These are phyloP conservation scores for Berkeleyomyces rouxiae DNA, from an alignment of 2,329 filamentous ascomycete species.

Conservation along the genomic window DNA sequence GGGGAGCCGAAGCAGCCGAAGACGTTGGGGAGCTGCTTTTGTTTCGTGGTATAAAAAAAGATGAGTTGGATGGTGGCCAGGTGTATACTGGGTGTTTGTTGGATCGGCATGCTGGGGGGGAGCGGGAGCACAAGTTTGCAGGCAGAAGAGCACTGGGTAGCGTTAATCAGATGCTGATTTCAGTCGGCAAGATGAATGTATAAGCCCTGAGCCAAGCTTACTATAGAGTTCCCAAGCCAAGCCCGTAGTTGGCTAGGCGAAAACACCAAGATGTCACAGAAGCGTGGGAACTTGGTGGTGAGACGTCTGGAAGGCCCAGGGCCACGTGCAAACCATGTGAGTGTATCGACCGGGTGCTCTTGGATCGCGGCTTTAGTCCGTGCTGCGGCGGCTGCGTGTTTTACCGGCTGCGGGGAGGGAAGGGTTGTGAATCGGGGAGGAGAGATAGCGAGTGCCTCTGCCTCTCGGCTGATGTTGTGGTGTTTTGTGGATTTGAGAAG, in stretches of 20 bases:
- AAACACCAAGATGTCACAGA: slow-evolving; percentile 3
- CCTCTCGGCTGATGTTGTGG: not conserved
- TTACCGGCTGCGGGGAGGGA: not conserved
- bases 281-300: not conserved
- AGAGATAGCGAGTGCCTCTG: not conserved
- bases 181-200: not conserved
- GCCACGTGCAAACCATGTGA: not conserved
- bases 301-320: not conserved
- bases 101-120: not conserved
- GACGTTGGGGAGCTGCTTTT: not conserved
- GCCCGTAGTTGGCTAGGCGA: not conserved
- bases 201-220: not conserved
- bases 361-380: not conserved
- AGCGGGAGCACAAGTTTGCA: no score
- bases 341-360: not conserved
- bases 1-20: not conserved
- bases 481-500: not conserved
- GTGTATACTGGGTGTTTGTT: not conserved
- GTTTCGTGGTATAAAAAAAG: slow-evolving; percentile 1
- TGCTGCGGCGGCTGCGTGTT: not conserved
- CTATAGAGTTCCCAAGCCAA: not conserved
- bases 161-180: no score
- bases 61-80: not conserved
- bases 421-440: not conserved
- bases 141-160: no score